These are phyloP conservation scores for Kwoniella bestiolae DNA, from an alignment of 768 basidiomycete genomes.

Conservation along the genomic window DNA sequence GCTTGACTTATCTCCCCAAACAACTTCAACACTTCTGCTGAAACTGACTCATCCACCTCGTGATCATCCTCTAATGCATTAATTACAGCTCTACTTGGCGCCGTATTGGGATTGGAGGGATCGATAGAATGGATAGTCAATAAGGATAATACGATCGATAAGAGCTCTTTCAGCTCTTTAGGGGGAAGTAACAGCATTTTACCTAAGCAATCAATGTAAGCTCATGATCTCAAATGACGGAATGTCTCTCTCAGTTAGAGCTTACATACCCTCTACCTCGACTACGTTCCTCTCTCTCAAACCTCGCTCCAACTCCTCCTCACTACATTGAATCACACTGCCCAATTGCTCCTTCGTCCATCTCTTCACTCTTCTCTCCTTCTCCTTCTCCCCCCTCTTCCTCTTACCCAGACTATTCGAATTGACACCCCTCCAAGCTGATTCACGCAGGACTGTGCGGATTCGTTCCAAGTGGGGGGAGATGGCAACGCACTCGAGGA, in stretches of 20 bases:
- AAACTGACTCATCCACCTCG: constrained; percentile 61
- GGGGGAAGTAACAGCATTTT: constrained; percentile 73
- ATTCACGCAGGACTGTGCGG: constrained; percentile 65
- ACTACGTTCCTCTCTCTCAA: constrained; percentile 74
- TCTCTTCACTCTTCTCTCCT: constrained; percentile 56
- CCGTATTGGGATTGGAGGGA: neutral
- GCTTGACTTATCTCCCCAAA: constrained; percentile 6
- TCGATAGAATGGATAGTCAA: constrained; percentile 63
- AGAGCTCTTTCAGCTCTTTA: constrained; percentile 61
- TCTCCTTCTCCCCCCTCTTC: constrained; percentile 57
- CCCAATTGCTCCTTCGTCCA: constrained; percentile 69
- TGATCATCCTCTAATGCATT: constrained; percentile 72
- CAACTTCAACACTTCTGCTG: neutral
- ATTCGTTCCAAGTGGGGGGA: constrained; percentile 77
- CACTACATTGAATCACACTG: constrained; percentile 77
- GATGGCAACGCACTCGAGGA: constrained; percentile 78
- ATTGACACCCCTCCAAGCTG: constrained; percentile 70
- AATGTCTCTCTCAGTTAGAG: no score
- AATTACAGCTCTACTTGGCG: constrained; percentile 57
- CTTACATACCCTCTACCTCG: constrained; percentile 66
- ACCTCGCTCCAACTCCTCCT: constrained; percentile 70
- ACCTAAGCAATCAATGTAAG: constrained; percentile 58
- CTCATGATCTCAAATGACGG: no score
- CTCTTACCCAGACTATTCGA: constrained; percentile 8
- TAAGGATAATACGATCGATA: constrained; percentile 72